These are phyloP conservation scores for Clavispora fructus DNA, from an alignment of 805 yeast genomes.

Conservation along the genomic window DNA sequence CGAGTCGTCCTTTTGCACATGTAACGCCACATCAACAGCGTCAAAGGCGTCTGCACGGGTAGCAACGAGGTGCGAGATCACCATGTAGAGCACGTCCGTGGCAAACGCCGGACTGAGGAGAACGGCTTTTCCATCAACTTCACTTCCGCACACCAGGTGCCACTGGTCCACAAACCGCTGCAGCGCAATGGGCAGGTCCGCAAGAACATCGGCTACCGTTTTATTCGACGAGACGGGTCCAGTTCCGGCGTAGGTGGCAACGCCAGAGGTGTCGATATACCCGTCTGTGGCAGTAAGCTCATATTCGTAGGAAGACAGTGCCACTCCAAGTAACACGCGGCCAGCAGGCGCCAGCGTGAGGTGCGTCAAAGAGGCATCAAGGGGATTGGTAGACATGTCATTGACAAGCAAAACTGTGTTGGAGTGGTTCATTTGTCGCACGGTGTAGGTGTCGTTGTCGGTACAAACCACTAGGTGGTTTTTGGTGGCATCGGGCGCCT, in stretches of 20 bases:
- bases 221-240: background rate
- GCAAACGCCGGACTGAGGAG: conserved; percentile 20
- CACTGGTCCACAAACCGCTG: conserved; percentile 50
- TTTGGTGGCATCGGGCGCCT: conserved; percentile 7
- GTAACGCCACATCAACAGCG: conserved; percentile 11
- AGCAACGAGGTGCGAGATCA: conserved; percentile 25
- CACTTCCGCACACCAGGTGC: conserved; percentile 52
- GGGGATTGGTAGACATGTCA: conserved; percentile 7
- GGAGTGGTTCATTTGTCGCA: conserved; percentile 82
- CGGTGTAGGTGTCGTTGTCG: conserved; percentile 48
- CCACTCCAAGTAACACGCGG: conserved; percentile 26
- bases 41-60: conserved; percentile 11
- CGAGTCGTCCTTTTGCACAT: conserved; percentile 23
- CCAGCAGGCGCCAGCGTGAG: background rate
- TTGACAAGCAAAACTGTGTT: conserved; percentile 63
- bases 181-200: conserved; percentile 49
- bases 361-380: conserved; percentile 1
- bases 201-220: conserved; percentile 30
- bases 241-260: conserved; percentile 21
- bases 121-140: conserved; percentile 40
- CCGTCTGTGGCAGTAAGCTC: conserved; percentile 25
- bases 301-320: conserved; percentile 27
- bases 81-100: conserved; percentile 21
- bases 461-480: conserved; percentile 60
- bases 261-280: conserved; percentile 24